Base-by-base conservation (phyloP, 257 asterid genomes). In the Solanum sitiens region DNA sequence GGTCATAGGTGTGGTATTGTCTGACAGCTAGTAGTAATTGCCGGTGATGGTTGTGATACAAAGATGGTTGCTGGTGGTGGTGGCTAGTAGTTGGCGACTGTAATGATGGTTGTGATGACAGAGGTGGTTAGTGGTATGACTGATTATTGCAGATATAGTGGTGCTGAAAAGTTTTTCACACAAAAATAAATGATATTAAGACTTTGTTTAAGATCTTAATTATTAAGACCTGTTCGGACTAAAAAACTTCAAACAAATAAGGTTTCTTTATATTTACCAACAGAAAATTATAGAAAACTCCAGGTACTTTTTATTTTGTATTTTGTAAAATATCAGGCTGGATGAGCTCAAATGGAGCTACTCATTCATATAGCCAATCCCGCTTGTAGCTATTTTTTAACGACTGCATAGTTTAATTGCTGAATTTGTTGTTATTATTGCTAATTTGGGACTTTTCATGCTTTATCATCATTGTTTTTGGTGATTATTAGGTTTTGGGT, bases 401-500 rank as follows among this genome's bases (percentile, higher is more conserved):
- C 39, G 73, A 39, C 18, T 71, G 15, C 75, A 68, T 27, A 27
- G 67, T 85, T 85, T 16, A 73, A 67, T 42, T 68, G 77, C 61
- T 44, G 30, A 9, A 85, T 71, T 30, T 68, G 27, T 27, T 71
- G 35, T 20, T 56, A 35, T 53, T 59, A 42, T 2, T 87, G 42
- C 83, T 87, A 67, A 27, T 76, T 89, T 88, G 27, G 89, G 87
- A 84, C 88, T 89, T 59, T 45, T 87, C 87, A 25, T 85, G 73
- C 84, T 83, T 86, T 84, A 59, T 91, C 88, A 84, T 87, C 74
- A 12, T 86, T 89, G 91, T 91, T 92, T 88, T 89, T 91, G 92
- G 95, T 92, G 94, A 92, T 91, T 90, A 90, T 93, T 94, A 94
- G 99, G 96, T 92, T 90, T 93, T 92, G 90, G 95, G 97, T 93